These are phyloP conservation scores for Trametes cingulata DNA, from an alignment of 768 basidiomycete species.

Conservation along the genomic window DNA sequence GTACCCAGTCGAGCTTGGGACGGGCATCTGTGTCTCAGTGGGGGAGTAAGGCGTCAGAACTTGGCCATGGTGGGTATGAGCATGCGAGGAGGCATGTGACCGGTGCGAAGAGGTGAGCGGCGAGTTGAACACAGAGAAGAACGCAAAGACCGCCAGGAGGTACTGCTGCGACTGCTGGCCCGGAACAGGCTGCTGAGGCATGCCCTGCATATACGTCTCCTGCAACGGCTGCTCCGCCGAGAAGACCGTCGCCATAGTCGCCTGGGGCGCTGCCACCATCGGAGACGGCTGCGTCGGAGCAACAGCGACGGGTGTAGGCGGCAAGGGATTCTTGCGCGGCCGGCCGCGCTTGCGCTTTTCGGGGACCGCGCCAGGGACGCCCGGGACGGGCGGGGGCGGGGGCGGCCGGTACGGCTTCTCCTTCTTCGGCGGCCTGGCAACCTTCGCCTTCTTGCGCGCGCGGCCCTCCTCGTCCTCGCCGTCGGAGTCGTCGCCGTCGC, in stretches of 20 bases:
- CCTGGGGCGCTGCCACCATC: slow-evolving; percentile 6
- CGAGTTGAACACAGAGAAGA: slow-evolving; percentile 86
- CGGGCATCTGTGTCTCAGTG: slow-evolving; percentile 26
- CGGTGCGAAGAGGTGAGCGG: slow-evolving; percentile 52
- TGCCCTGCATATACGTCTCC: slow-evolving; percentile 17
- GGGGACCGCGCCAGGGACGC: slow-evolving; percentile 42
- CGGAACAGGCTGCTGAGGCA: slow-evolving; percentile 13
- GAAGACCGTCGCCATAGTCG: slow-evolving; percentile 22
- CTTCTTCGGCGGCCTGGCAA: slow-evolving; percentile 40
- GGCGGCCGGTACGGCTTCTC: slow-evolving; percentile 44
- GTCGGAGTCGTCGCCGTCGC: slow-evolving; percentile 49
- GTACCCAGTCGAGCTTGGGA: slow-evolving; percentile 35
- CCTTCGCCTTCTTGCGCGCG: slow-evolving; percentile 66
- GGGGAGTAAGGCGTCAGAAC: slow-evolving; percentile 46
- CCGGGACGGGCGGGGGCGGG: slow-evolving; percentile 32
- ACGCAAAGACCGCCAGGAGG: slow-evolving; percentile 78
- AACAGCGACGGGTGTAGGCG: slow-evolving; percentile 33
- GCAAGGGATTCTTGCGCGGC: slow-evolving; percentile 68
- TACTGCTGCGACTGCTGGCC: slow-evolving; percentile 50
- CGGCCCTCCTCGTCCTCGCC: slow-evolving; percentile 43
- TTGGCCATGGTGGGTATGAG: slow-evolving; percentile 53
- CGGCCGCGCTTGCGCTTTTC: slow-evolving; percentile 86
- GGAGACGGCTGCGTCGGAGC: slow-evolving; percentile 19
- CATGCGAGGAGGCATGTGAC: slow-evolving; percentile 22
- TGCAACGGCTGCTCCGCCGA: slow-evolving; percentile 21